A percentile compares a stretch with the other conserved stretches of the same genome.
Evolutionary conservation across 345 rosid genomes (phyloP).

Genomic region (Psidium friedrichsthalianum): DNA sequence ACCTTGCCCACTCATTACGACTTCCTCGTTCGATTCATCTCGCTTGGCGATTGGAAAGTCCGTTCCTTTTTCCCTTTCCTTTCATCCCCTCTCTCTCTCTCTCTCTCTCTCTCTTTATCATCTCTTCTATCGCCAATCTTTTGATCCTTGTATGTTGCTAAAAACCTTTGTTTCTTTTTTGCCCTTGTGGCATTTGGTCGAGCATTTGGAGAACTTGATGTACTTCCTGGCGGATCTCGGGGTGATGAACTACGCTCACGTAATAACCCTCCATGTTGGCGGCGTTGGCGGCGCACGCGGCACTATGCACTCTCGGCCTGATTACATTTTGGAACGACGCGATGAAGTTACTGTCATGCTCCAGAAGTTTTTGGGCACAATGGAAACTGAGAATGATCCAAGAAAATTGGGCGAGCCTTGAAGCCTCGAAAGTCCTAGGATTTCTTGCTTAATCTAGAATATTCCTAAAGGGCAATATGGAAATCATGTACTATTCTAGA

Average conservation of each 20-base stretch:
- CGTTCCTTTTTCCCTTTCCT: not conserved
- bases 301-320: slow-evolving; percentile 48
- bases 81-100: too few species aligned
- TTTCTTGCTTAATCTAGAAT: too few species aligned
- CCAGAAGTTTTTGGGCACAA: too few species aligned
- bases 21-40: slow-evolving; percentile 67
- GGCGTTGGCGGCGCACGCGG: slow-evolving; percentile 88
- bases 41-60: slow-evolving; percentile 40
- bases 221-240: slow-evolving; percentile 48
- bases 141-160: too few species aligned
- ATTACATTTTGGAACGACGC: slow-evolving; percentile 57
- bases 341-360: slow-evolving; percentile 11
- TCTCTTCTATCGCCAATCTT: too few species aligned
- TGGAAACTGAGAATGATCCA: too few species aligned
- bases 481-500: too few species aligned
- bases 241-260: too few species aligned
- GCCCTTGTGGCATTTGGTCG: not conserved
- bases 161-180: not conserved
- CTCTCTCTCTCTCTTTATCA: not conserved
- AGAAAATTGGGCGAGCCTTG: too few species aligned
- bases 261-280: slow-evolving; percentile 35
- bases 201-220: slow-evolving; percentile 65
- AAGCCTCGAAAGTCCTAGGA: too few species aligned
- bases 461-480: too few species aligned
- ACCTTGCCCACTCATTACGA: slow-evolving; percentile 87